A percentile compares a stretch with the other conserved stretches of the same genome.
Evolutionary conservation across 192 early-diverging fungal genomes (phyloP).

Genomic region (Gaertneriomyces semiglobifer): DNA sequence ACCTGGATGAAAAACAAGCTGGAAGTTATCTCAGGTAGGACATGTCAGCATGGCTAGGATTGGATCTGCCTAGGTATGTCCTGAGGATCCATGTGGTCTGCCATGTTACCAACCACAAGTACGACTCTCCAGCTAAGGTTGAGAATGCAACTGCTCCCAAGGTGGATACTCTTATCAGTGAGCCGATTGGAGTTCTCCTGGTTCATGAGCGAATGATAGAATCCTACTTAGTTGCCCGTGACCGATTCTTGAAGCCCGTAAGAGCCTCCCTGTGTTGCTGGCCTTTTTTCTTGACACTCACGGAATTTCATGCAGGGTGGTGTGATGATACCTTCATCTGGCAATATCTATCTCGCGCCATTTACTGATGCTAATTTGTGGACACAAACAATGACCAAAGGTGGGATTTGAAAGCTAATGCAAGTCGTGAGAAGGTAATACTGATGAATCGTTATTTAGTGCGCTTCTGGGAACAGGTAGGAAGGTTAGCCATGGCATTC

Average conservation of each 20-base stretch:
- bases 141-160: slow-evolving; percentile 71
- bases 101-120: slow-evolving; percentile 17
- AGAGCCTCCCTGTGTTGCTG: too few species aligned
- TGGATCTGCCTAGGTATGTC: too few species aligned
- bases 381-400: slow-evolving; percentile 91
- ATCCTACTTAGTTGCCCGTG: slow-evolving; percentile 80
- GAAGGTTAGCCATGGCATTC: background rate
- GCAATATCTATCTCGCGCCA: slow-evolving; percentile 87
- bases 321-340: slow-evolving; percentile 83
- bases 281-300: too few species aligned
- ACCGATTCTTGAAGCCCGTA: slow-evolving; percentile 80
- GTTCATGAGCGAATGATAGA: slow-evolving; percentile 98
- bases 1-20: slow-evolving; percentile 73
- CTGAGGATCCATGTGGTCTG: background rate
- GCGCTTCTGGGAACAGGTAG: slow-evolving; percentile 68
- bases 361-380: slow-evolving; percentile 67
- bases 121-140: slow-evolving; percentile 66
- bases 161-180: slow-evolving; percentile 94
- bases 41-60: background rate
- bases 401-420: slow-evolving; percentile 55
- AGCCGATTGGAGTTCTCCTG: slow-evolving; percentile 95
- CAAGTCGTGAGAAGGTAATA: background rate
- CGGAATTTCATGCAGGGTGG: slow-evolving; percentile 51
- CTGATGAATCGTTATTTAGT: slow-evolving; percentile 27
- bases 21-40: slow-evolving; percentile 72